Evolutionary conservation across 2,329 filamentous ascomycete species (phyloP), one percentile per base, ranked within the genome.

Genomic region (Sclerotinia subarctica): DNA sequence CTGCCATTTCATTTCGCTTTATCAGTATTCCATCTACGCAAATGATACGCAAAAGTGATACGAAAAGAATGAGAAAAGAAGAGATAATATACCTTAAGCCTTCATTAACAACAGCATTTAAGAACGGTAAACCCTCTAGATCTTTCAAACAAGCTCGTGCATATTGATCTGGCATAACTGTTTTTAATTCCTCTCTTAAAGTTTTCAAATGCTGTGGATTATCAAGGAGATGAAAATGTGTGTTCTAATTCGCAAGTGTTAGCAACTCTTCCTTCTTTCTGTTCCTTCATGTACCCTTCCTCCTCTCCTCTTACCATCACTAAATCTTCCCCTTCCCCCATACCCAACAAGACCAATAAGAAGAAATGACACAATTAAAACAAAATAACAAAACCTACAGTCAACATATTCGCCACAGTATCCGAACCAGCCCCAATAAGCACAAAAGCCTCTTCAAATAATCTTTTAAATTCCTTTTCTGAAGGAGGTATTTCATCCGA

Each of bases 351-450:
- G 1, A 42, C 38, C 13, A 17, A 42, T 3, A 2, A 42, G 38
- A 42, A 42, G 2, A 42, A 17, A 17, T 11, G 2, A 17, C 38
- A 32, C 29, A 2, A 19, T 29, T 29, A 5, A 7, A 13, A n/a
- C 5, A 19, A 46, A 19, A 29, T 3, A 6, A 15, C 1, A 44
- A 2, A 8, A 24, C 44, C 32, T 19, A 60, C 58, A 32, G 68
- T 66, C 10, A 74, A 53, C 4, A 67, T 54, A 51, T 69, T 69
- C 8, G 71, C 70, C 2, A 68, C 69, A 2, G 72, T 72, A 62
- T 72, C 72, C 3, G 68, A 58, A 10, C 73, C 73, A 21, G 73
- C 72, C 26, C 69, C 72, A 66, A 74, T 60, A 0, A 73, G 59
- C 32, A 67, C 68, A 49, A 72, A 70, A 13, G 67, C 73, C 63